Conservation (phyloP, 306 rosid genomes). For the Vigna hirtella region DNA sequence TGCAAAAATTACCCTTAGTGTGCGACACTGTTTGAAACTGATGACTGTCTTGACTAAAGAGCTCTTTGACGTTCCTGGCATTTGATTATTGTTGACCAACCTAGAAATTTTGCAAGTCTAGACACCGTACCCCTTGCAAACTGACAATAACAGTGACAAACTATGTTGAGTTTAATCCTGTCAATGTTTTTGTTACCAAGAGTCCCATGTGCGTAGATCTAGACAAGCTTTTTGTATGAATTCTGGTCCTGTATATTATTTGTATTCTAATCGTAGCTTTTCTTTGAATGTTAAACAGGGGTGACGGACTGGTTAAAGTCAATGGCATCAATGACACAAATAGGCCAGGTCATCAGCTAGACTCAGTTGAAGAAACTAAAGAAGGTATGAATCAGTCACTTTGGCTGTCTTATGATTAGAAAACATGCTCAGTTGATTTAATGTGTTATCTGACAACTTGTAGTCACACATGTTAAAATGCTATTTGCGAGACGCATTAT, state of each 20-base stretch:
- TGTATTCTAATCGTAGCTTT: constrained; percentile 37
- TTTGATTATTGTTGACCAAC: constrained; percentile 5
- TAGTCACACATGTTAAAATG: constrained; percentile 20
- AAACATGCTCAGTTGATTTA: constrained; percentile 13
- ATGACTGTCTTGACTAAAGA: background rate
- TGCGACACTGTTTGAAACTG: constrained; percentile 23
- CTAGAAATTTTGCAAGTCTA: constrained; percentile 9
- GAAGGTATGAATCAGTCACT: constrained; percentile 48
- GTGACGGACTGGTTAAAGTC: constrained; percentile 46
- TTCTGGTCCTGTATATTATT: constrained; percentile 26
- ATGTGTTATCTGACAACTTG: constrained; percentile 24
- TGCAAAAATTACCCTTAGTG: constrained; percentile 2
- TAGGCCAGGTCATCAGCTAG: constrained; percentile 46
- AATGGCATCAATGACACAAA: constrained; percentile 44
- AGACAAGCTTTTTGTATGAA: constrained; percentile 29
- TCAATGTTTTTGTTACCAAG: constrained; percentile 36
- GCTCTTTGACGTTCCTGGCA: background rate
- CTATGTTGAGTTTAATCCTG: constrained; percentile 31
- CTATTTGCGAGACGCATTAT: constrained; percentile 3
- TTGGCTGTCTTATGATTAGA: constrained; percentile 38
- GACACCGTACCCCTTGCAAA: constrained; percentile 27
- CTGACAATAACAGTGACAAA: constrained; percentile 12
- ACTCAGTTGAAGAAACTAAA: constrained; percentile 47
- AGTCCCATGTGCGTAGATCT: constrained; percentile 15
- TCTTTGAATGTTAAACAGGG: constrained; percentile 43